Conservation (phyloP, 2,329 filamentous ascomycete genomes). For the Ophiostoma angusticollis region DNA sequence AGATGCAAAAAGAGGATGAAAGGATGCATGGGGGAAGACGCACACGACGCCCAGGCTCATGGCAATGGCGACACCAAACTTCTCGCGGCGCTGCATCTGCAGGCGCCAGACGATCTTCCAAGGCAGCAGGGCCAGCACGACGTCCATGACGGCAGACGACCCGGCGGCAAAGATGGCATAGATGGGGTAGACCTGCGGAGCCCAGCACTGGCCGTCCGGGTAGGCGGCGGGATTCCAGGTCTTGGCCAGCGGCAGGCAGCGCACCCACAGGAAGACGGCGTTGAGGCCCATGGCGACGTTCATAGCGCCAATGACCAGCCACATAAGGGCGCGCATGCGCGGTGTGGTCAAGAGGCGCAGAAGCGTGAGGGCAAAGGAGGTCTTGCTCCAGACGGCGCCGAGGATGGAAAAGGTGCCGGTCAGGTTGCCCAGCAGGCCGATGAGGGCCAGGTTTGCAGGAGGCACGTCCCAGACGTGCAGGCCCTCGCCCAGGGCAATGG, state of each 20-base stretch:
- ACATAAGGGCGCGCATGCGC: slow-evolving; percentile 14
- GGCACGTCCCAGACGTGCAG: slow-evolving; percentile 8
- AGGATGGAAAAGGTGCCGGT: slow-evolving; percentile 10
- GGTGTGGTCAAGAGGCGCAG: slow-evolving; percentile 19
- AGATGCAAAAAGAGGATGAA: too few relatives aligned
- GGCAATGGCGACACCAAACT: slow-evolving; percentile 19
- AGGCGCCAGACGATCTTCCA: slow-evolving; percentile 20
- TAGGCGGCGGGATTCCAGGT: slow-evolving; percentile 5
- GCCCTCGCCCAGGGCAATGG: slow-evolving; percentile 4
- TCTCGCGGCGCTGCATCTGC: slow-evolving; percentile 19
- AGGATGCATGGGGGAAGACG: too few relatives aligned
- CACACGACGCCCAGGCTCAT: slow-evolving; percentile 23
- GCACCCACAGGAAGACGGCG: slow-evolving; percentile 8
- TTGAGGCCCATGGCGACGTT: slow-evolving; percentile 20
- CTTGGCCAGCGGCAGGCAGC: slow-evolving; percentile 9
- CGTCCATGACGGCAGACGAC: slow-evolving; percentile 8
- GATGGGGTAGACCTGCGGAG: slow-evolving; percentile 12
- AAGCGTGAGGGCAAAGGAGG: slow-evolving; percentile 24
- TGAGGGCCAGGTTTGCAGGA: not conserved
- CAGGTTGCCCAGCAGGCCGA: slow-evolving; percentile 9
- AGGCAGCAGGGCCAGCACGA: slow-evolving; percentile 16
- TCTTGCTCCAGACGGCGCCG: slow-evolving; percentile 19
- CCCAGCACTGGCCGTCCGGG: slow-evolving; percentile 14
- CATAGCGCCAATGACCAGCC: slow-evolving; percentile 21
- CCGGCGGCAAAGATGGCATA: slow-evolving; percentile 17